A percentile compares a stretch with the other conserved stretches of the same genome.
Conservation (phyloP, 805 yeast genomes). For the Kodamaea lidongshanica region DNA sequence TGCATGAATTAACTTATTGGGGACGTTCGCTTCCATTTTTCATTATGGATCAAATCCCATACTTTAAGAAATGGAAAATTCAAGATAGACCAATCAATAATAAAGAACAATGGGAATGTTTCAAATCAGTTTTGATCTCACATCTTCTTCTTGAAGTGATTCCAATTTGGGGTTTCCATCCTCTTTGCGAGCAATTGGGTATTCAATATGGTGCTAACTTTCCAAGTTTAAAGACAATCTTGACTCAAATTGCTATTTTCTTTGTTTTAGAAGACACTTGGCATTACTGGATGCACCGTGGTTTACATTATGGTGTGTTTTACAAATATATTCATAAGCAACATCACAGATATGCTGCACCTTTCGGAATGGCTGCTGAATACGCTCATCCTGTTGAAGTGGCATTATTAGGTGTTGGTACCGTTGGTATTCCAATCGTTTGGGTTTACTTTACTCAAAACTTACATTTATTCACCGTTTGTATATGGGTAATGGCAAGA, state of each 20-base stretch:
- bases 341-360: conserved; percentile 97
- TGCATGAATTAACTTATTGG: conserved; percentile 87
- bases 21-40: conserved; percentile 92
- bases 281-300: conserved; percentile 96
- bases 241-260: conserved; percentile 64
- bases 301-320: conserved; percentile 80
- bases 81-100: conserved; percentile 78
- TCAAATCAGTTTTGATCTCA: conserved; percentile 73
- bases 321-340: conserved; percentile 94
- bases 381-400: conserved; percentile 97
- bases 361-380: conserved; percentile 95
- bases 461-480: conserved; percentile 84
- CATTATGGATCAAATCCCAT: conserved; percentile 78
- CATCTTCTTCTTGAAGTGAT: conserved; percentile 92
- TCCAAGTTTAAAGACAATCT: conserved; percentile 58
- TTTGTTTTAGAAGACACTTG: conserved; percentile 88
- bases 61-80: conserved; percentile 79
- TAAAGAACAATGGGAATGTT: conserved; percentile 89
- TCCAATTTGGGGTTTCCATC: conserved; percentile 97
- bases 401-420: conserved; percentile 84
- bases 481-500: conserved; percentile 81
- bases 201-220: conserved; percentile 78
- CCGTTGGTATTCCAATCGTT: conserved; percentile 89
- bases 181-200: conserved; percentile 76
- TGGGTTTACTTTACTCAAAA: conserved; percentile 71